Conservation (phyloP, 2,329 filamentous ascomycete species). For the Purpureocillium takamizusanense region DNA sequence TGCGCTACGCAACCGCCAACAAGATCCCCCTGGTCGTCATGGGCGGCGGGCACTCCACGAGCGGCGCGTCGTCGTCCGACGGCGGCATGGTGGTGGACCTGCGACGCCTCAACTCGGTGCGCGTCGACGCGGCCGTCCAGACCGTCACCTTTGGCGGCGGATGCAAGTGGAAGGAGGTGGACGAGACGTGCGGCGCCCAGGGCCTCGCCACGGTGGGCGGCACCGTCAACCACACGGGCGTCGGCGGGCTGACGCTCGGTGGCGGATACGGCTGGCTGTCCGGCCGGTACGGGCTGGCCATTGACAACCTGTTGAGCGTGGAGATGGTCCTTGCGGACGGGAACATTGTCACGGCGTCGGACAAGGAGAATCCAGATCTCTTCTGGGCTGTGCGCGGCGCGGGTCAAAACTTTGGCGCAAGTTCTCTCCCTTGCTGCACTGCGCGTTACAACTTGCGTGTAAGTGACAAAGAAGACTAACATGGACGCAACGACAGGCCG, state of each 20-base stretch:
- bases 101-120: conserved; percentile 37
- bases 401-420: conserved; percentile 31
- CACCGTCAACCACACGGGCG: conserved; percentile 53
- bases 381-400: conserved; percentile 33
- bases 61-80: conserved; percentile 35
- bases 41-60: conserved; percentile 48
- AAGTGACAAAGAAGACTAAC: neutral
- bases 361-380: conserved; percentile 30
- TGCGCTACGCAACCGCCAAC: conserved; percentile 34
- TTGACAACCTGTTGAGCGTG: conserved; percentile 30
- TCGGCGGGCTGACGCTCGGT: conserved; percentile 48
- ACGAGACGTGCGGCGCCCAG: conserved; percentile 37
- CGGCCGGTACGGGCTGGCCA: conserved; percentile 40
- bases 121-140: conserved; percentile 33
- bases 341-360: conserved; percentile 26
- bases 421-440: neutral
- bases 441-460: neutral
- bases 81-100: conserved; percentile 49
- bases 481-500: conserved; percentile 4
- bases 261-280: conserved; percentile 51
- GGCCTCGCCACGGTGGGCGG: conserved; percentile 51
- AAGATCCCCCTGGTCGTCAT: conserved; percentile 41
- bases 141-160: conserved; percentile 42
- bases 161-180: conserved; percentile 44
- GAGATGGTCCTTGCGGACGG: conserved; percentile 30